These are phyloP conservation scores for Pichia sp. DNA, from an alignment of 1,139 yeast species.

Conservation along the genomic window DNA sequence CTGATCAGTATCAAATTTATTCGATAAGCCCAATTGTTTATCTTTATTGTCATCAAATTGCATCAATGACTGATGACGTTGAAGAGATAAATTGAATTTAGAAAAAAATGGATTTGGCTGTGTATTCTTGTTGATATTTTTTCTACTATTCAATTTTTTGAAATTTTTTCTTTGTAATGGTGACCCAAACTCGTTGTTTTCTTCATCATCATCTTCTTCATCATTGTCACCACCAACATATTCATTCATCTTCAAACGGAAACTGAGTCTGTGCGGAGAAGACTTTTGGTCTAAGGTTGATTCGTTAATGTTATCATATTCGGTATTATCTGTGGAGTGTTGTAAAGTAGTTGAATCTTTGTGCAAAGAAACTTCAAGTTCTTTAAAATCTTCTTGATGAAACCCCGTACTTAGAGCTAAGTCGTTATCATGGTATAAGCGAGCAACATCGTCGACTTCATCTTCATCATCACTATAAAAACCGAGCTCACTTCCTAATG, in stretches of 20 bases:
- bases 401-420: too few species aligned
- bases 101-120: constrained; percentile 3
- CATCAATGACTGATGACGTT: constrained; percentile 12
- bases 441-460: background rate
- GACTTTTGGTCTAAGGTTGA: too few species aligned
- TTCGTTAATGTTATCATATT: too few species aligned
- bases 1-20: constrained; percentile 17
- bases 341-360: too few species aligned
- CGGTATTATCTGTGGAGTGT: too few species aligned
- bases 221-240: constrained; percentile 7
- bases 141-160: too few species aligned
- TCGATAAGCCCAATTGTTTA: background rate
- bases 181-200: constrained; percentile 15
- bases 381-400: too few species aligned
- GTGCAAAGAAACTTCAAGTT: too few species aligned
- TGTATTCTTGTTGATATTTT: constrained; percentile 9
- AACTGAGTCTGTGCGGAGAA: too few species aligned
- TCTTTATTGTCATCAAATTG: constrained; percentile 2
- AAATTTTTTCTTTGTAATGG: constrained; percentile 20
- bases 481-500: constrained; percentile 5
- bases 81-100: constrained; percentile 12
- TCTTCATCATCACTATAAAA: constrained; percentile 8
- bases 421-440: too few species aligned
- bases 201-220: constrained; percentile 13
- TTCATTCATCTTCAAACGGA: constrained; percentile 4